Percentiles rank a stretch among this genome's conserved stretches.
Conservation (phyloP, 768 basidiomycete genomes). For the Pleurotus ostreatus region DNA sequence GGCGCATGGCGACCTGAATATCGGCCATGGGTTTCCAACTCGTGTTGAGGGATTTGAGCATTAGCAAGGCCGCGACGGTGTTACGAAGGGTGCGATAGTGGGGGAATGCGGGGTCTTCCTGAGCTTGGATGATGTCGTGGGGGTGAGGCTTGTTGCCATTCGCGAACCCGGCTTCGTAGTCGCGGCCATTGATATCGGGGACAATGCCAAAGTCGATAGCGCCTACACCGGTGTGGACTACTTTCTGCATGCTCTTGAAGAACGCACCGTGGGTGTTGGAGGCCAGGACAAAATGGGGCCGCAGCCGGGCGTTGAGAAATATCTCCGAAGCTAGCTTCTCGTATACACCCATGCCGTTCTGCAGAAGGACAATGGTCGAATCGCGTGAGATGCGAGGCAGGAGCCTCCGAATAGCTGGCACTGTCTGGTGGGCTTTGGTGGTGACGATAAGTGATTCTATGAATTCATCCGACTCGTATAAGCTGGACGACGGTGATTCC, state of each 20-base stretch:
- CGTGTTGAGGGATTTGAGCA: slow-evolving; percentile 53
- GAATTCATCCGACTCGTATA: slow-evolving; percentile 13
- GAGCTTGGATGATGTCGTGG: slow-evolving; percentile 40
- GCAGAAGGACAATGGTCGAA: slow-evolving; percentile 87
- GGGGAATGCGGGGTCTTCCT: slow-evolving; percentile 31
- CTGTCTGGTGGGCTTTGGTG: slow-evolving; percentile 69
- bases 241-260: slow-evolving; percentile 43
- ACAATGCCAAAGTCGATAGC: slow-evolving; percentile 60
- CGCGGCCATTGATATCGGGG: slow-evolving; percentile 8
- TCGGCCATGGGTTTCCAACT: slow-evolving; percentile 64
- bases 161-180: slow-evolving; percentile 4
- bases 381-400: slow-evolving; percentile 55
- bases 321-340: slow-evolving; percentile 64
- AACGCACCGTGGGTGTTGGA: slow-evolving; percentile 81
- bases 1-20: slow-evolving; percentile 66
- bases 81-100: slow-evolving; percentile 61
- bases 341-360: slow-evolving; percentile 89
- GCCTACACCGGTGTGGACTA: slow-evolving; percentile 71
- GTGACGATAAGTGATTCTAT: slow-evolving; percentile 83
- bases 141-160: not conserved
- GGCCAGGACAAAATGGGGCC: slow-evolving; percentile 85
- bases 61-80: slow-evolving; percentile 62
- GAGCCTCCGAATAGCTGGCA: slow-evolving; percentile 53
- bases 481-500: slow-evolving; percentile 7
- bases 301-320: slow-evolving; percentile 66